Conservation (phyloP, 2,329 filamentous ascomycete species). For the Aspergillus nomiae region DNA sequence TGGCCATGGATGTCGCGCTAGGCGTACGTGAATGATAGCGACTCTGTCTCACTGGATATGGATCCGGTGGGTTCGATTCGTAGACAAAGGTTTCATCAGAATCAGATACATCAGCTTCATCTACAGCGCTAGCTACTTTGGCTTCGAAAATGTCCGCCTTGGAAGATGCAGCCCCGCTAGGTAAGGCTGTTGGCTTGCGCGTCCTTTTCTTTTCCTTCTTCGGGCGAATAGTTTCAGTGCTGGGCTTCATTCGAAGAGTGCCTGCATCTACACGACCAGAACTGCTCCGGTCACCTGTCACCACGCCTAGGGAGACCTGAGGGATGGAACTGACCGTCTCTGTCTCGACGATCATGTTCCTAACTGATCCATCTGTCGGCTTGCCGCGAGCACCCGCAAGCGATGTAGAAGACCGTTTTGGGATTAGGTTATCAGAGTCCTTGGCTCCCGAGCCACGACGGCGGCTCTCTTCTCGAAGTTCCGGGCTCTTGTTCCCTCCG, state of each 20-base stretch:
- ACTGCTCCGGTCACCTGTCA: slow-evolving; percentile 55
- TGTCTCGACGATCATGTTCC: slow-evolving; percentile 96
- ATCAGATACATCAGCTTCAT: slow-evolving; percentile 94
- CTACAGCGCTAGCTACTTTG: slow-evolving; percentile 92
- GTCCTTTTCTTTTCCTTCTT: slow-evolving; percentile 89
- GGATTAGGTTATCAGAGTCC: slow-evolving; percentile 55
- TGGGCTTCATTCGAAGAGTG: slow-evolving; percentile 81
- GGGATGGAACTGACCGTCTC: slow-evolving; percentile 92
- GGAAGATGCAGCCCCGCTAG: slow-evolving; percentile 67
- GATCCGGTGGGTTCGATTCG: slow-evolving; percentile 84
- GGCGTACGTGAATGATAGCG: slow-evolving; percentile 93
- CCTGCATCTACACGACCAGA: slow-evolving; percentile 66
- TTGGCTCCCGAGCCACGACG: slow-evolving; percentile 40
- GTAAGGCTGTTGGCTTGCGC: slow-evolving; percentile 68
- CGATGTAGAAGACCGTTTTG: slow-evolving; percentile 70
- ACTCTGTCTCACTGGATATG: slow-evolving; percentile 59
- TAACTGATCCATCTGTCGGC: slow-evolving; percentile 70
- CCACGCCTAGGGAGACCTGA: slow-evolving; percentile 72
- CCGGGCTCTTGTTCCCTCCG: slow-evolving; percentile 46
- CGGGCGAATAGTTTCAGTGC: slow-evolving; percentile 92
- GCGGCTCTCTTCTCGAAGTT: slow-evolving; percentile 39
- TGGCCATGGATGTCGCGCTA: slow-evolving; percentile 77
- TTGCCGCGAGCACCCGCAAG: slow-evolving; percentile 65
- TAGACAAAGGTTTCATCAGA: slow-evolving; percentile 99
- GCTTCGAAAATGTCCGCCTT: slow-evolving; percentile 99